phyloP scores from a whole-genome alignment of 495 filamentous ascomycete species.

The Saxophila tyrrhenica region DNA sequence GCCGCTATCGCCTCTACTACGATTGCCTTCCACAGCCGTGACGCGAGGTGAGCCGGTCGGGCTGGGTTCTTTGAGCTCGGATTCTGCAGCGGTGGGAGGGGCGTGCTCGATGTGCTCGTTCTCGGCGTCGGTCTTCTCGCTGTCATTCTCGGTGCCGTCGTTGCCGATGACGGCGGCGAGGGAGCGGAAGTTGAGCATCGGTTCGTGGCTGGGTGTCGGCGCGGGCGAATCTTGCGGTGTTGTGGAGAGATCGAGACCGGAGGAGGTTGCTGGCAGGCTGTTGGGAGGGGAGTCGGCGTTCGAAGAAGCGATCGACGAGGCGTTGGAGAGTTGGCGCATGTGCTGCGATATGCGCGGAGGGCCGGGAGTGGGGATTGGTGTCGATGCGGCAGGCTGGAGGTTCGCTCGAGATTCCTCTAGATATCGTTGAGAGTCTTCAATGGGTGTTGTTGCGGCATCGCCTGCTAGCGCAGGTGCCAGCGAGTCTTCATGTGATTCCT shows the following conservation, averaged over 20 bases:
- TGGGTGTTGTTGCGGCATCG: constrained; percentile 10
- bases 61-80: constrained; percentile 5
- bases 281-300: constrained; percentile 52
- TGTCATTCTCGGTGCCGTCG: constrained; percentile 39
- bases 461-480: background rate
- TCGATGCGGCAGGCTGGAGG: constrained; percentile 27
- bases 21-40: background rate
- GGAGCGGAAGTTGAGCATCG: constrained; percentile 86
- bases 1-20: constrained; percentile 16
- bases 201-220: constrained; percentile 43
- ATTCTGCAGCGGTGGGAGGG: background rate
- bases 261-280: constrained; percentile 20
- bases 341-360: constrained; percentile 49
- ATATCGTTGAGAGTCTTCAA: constrained; percentile 25
- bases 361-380: constrained; percentile 21
- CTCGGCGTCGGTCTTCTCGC: constrained; percentile 7
- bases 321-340: constrained; percentile 68
- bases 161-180: constrained; percentile 73
- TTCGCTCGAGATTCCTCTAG: constrained; percentile 23
- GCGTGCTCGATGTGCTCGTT: constrained; percentile 23
- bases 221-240: constrained; percentile 9
- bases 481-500: background rate
- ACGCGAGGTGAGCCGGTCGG: background rate
- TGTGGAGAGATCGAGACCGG: constrained; percentile 15
- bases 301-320: constrained; percentile 70